Percentiles rank a stretch among this genome's conserved stretches.
These are phyloP conservation scores for Sphaerosporella brunnea DNA, from an alignment of 495 filamentous ascomycete genomes.

Conservation along the genomic window DNA sequence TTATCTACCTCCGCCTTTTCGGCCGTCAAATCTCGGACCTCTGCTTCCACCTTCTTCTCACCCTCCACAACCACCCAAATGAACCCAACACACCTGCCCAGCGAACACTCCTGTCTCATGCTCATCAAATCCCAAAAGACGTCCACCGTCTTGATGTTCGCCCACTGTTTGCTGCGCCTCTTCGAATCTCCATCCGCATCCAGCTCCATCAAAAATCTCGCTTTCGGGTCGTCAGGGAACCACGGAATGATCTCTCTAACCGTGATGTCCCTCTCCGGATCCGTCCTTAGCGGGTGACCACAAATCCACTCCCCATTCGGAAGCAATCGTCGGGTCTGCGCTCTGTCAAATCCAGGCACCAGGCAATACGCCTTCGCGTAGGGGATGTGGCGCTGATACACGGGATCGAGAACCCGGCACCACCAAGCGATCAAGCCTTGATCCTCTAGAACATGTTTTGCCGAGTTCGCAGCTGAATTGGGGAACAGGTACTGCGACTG, in stretches of 20 bases:
- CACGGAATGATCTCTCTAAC: conserved; percentile 59
- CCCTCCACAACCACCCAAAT: conserved; percentile 73
- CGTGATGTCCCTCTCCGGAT: conserved; percentile 42
- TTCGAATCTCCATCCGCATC: conserved; percentile 43
- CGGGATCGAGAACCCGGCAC: conserved; percentile 68
- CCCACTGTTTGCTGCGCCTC: conserved; percentile 49
- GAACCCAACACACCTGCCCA: conserved; percentile 79
- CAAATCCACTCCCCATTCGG: conserved; percentile 38
- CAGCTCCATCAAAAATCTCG: conserved; percentile 72
- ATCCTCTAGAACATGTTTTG: conserved; percentile 90
- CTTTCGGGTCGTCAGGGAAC: conserved; percentile 93
- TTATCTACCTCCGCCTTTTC: too few relatives aligned
- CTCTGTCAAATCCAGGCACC: conserved; percentile 64
- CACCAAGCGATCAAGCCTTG: conserved; percentile 83
- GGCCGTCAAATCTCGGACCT: too few relatives aligned
- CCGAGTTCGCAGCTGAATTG: conserved; percentile 62
- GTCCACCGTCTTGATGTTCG: conserved; percentile 59
- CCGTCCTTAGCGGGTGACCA: conserved; percentile 37
- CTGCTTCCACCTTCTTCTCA: conserved; percentile 13
- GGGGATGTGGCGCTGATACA: conserved; percentile 34
- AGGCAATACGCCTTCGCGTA: conserved; percentile 55
- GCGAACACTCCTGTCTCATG: conserved; percentile 86
- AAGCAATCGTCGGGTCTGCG: conserved; percentile 51
- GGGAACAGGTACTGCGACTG: conserved; percentile 94
- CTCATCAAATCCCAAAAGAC: conserved; percentile 99